Evolutionary conservation across 148 eudicot species (phyloP).

Genomic region (Rhododendron simsii): DNA sequence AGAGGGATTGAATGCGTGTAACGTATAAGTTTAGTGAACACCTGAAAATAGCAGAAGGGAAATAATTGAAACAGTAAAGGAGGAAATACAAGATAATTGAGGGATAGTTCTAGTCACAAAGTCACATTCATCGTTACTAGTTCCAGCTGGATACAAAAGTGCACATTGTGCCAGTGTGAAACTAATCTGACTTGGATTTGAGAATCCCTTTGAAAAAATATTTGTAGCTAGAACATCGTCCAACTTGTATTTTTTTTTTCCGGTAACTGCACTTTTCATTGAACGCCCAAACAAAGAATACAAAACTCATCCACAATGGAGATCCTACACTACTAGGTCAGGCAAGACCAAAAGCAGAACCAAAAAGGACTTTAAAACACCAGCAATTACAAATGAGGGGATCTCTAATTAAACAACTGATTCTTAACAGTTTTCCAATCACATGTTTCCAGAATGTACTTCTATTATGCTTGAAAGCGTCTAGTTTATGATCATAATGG

Average conservation of each 20-base stretch:
- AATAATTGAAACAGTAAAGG: background rate
- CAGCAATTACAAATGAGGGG: no score
- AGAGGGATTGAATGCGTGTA: background rate
- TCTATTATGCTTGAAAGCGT: background rate
- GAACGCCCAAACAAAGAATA: no score
- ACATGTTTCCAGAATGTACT: background rate
- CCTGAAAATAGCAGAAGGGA: no score
- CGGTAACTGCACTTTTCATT: no score
- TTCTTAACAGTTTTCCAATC: background rate
- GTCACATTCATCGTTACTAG: background rate
- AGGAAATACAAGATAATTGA: background rate
- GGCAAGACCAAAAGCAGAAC: no score
- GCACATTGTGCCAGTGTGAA: background rate
- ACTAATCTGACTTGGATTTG: background rate
- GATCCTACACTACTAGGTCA: no score
- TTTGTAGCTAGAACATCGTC: background rate
- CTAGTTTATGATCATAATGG: background rate
- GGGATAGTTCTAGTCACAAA: background rate
- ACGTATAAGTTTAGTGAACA: background rate
- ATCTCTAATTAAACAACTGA: background rate
- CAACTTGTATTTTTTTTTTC: background rate
- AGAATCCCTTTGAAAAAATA: background rate
- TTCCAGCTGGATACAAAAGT: background rate
- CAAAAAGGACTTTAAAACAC: no score
- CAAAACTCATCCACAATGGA: no score